Evolutionary conservation across 2,329 filamentous ascomycete species (phyloP).

Genomic region (Neopestalotiopsis clavispora): DNA sequence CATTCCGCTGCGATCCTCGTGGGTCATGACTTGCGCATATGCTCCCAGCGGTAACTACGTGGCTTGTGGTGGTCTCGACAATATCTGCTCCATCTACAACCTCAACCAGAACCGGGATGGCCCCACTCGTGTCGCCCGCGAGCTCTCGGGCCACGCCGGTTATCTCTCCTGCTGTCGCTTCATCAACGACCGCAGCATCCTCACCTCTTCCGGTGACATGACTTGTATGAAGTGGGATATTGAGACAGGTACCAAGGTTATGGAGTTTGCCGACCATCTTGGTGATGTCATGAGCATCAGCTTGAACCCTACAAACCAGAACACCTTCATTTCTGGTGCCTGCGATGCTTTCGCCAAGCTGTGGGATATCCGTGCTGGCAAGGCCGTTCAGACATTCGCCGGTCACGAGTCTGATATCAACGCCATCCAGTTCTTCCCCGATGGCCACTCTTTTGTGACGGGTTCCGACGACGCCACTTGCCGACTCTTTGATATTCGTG

Average conservation of each 20-base stretch:
- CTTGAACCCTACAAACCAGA: slow-evolving; percentile 98
- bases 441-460: slow-evolving; percentile 97
- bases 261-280: slow-evolving; percentile 96
- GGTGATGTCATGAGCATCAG: slow-evolving; percentile 99
- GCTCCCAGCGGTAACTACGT: slow-evolving; percentile 98
- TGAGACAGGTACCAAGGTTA: slow-evolving; percentile 94
- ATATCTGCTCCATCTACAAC: slow-evolving; percentile 99
- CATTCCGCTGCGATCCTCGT: slow-evolving; percentile 94
- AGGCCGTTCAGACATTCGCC: slow-evolving; percentile 97
- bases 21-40: slow-evolving; percentile 99
- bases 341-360: slow-evolving; percentile 98
- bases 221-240: slow-evolving; percentile 99
- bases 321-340: slow-evolving; percentile 98
- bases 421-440: slow-evolving; percentile 98
- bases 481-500: slow-evolving; percentile 95
- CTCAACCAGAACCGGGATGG: slow-evolving; percentile 92
- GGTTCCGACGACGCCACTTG: slow-evolving; percentile 98
- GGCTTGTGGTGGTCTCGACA: slow-evolving; percentile 96
- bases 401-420: slow-evolving; percentile 99
- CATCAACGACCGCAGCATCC: slow-evolving; percentile 96
- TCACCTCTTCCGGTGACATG: slow-evolving; percentile 99
- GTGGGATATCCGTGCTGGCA: slow-evolving; percentile 98
- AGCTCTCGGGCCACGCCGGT: slow-evolving; percentile 94
- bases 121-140: slow-evolving; percentile 93
- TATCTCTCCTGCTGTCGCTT: slow-evolving; percentile 99